Percentiles rank a stretch among this genome's conserved stretches.
Conservation (phyloP, 139 green algal species). For the Micractinium sp. region DNA sequence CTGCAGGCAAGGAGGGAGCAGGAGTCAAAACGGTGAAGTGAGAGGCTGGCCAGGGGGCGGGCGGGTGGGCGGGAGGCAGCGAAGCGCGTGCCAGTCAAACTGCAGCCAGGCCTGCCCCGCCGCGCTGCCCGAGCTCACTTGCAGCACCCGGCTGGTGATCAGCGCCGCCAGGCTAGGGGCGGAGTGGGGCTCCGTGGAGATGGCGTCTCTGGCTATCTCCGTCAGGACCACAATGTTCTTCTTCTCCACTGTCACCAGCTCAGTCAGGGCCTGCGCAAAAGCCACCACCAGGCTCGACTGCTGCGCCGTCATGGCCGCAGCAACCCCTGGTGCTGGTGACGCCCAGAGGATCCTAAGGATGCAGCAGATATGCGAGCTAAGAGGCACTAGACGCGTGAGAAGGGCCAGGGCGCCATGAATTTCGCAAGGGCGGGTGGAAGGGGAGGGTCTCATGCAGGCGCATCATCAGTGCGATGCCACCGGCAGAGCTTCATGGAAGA, state of each 20-base stretch:
- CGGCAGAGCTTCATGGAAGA: too few relatives aligned
- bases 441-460: too few relatives aligned
- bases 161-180: constrained; percentile 28
- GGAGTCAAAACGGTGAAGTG: background rate
- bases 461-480: too few relatives aligned
- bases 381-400: too few relatives aligned
- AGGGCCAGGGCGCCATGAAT: too few relatives aligned
- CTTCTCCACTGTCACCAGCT: constrained; percentile 45
- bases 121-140: constrained; percentile 16
- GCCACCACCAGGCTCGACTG: constrained; percentile 8
- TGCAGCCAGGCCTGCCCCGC: too few relatives aligned
- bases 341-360: too few relatives aligned
- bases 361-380: too few relatives aligned
- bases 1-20: background rate
- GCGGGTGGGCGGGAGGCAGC: background rate
- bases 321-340: too few relatives aligned
- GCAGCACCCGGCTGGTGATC: constrained; percentile 37
- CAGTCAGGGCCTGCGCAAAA: constrained; percentile 22
- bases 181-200: constrained; percentile 25
- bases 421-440: too few relatives aligned
- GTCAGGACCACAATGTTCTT: constrained; percentile 45
- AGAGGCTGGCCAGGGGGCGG: background rate
- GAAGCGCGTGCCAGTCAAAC: background rate
- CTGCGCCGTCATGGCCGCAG: background rate
- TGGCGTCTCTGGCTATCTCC: constrained; percentile 39